Evolutionary conservation across 2,329 filamentous ascomycete genomes (phyloP), one percentile per base, ranked within the genome.

Genomic region (Verruconis gallopava): DNA sequence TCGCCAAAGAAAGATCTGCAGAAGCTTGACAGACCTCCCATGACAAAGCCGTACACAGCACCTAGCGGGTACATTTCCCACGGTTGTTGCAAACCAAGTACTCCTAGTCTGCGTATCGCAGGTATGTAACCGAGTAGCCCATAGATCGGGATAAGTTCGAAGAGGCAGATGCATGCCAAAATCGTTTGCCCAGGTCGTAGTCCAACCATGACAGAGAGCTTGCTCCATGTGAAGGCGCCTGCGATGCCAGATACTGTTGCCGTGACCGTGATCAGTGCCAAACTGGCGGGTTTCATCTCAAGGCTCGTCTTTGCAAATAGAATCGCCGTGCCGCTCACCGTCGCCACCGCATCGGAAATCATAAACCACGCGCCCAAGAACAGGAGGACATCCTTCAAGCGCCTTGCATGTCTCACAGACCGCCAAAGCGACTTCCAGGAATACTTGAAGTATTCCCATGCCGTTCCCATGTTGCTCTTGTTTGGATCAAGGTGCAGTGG

Each of bases 21-120:
- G 61, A 96, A 95, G 18, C 81, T 82, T 44, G 83, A 85, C 32
- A 98, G 65, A 0, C 91, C 91, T n/a, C 91, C 91, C 21, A 96
- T 75, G 2, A 96, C 88, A 38, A 98, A 76, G 0, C 91, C 91
- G 59, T 95, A 96, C 11, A 96, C 76, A 3, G 83, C 82, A 0
- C 85, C 88, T 1, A 98, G 64, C 0, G 85, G 84, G 53, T 91
- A 46, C 85, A 98, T 95, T 53, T 98, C 91, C 84, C 86, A 94
- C 3, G 84, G 80, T 56, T 91, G 79, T 59, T 94, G 86, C n/a
- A 98, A 69, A 1, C 91, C 91, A 32, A 86, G 64, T 4, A 84
- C 77, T 1, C 85, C 88, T 60, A 81, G 75, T 5, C 69, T 65
- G 51, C 77, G 73, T 37, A 98, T 72, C 4, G 84, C 76, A 0